A percentile compares a stretch with the other conserved stretches of the same genome.
Conservation (phyloP, 2,329 filamentous ascomycete species). For the Blastomyces parvus region DNA sequence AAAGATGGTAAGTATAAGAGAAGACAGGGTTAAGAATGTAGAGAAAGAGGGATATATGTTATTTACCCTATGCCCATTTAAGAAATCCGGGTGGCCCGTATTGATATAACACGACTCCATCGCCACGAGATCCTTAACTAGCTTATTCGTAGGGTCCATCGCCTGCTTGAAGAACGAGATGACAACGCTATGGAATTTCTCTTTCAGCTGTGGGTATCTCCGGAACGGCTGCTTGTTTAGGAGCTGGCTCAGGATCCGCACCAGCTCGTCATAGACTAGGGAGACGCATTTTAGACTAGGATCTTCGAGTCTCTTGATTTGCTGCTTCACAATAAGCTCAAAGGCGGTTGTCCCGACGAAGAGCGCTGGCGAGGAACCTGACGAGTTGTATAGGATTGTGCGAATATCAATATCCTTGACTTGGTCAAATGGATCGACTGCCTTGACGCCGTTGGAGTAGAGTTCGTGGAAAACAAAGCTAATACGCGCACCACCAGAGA, state of each 20-base stretch:
- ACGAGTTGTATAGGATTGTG: slow-evolving; percentile 96
- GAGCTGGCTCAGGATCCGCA: slow-evolving; percentile 85
- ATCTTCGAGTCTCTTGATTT: slow-evolving; percentile 93
- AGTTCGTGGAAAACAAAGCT: slow-evolving; percentile 99
- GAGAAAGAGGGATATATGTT: background rate
- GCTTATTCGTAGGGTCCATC: slow-evolving; percentile 96
- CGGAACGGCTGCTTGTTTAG: slow-evolving; percentile 83
- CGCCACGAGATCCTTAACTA: slow-evolving; percentile 80
- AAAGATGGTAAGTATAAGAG: slow-evolving; percentile 3
- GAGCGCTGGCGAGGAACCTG: slow-evolving; percentile 90
- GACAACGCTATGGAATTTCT: slow-evolving; percentile 90
- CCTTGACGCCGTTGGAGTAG: slow-evolving; percentile 95
- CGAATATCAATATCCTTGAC: slow-evolving; percentile 98
- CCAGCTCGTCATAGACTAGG: slow-evolving; percentile 92
- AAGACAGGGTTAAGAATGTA: background rate
- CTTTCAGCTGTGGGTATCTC: slow-evolving; percentile 86
- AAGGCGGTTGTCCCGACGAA: slow-evolving; percentile 98
- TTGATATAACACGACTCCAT: slow-evolving; percentile 99
- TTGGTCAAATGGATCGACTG: slow-evolving; percentile 91
- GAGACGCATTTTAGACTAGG: slow-evolving; percentile 96
- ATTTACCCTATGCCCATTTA: slow-evolving; percentile 80
- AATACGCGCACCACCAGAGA: slow-evolving; percentile 95
- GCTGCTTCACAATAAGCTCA: slow-evolving; percentile 95
- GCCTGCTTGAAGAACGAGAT: slow-evolving; percentile 95
- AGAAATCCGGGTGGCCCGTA: slow-evolving; percentile 93